A percentile compares a stretch with the other conserved stretches of the same genome.
These are phyloP conservation scores for Aschersonia sp. DNA, from an alignment of 2,329 filamentous ascomycete species.

Conservation along the genomic window DNA sequence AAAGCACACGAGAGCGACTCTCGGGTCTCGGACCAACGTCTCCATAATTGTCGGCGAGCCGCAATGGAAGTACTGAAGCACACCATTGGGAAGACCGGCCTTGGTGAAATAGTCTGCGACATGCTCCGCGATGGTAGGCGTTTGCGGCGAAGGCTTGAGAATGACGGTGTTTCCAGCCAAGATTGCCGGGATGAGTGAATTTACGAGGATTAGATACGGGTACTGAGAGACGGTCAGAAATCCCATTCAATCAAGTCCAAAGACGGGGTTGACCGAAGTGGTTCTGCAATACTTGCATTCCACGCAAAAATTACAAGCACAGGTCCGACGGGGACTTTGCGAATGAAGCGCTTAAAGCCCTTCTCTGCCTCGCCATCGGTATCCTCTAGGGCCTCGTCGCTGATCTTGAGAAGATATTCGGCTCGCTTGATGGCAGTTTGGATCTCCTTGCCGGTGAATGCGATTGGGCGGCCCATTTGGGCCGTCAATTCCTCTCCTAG, in stretches of 20 bases:
- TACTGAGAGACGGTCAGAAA: constrained; percentile 41
- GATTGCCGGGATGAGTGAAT: constrained; percentile 83
- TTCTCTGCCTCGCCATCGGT: constrained; percentile 71
- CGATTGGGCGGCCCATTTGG: constrained; percentile 90
- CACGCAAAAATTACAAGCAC: constrained; percentile 86
- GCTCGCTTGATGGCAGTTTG: constrained; percentile 72
- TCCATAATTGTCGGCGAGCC: constrained; percentile 68
- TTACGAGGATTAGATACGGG: constrained; percentile 84
- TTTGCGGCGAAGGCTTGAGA: constrained; percentile 88
- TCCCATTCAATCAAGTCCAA: no score
- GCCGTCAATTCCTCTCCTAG: constrained; percentile 75
- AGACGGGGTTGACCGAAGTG: no score
- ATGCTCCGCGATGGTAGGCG: constrained; percentile 80
- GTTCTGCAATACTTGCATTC: constrained; percentile 52
- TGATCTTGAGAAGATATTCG: constrained; percentile 76
- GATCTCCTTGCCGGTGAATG: constrained; percentile 73
- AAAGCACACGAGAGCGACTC: constrained; percentile 75
- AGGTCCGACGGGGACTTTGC: constrained; percentile 75
- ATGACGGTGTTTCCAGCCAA: constrained; percentile 84
- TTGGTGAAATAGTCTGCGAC: constrained; percentile 61
- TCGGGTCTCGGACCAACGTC: constrained; percentile 60
- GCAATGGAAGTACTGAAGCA: constrained; percentile 86
- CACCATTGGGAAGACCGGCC: constrained; percentile 68
- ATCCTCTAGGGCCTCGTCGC: constrained; percentile 62
- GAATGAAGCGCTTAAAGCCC: constrained; percentile 82